Evolutionary conservation across 176 grass and related monocot species (phyloP).

Genomic region (Aegilops bicornis): DNA sequence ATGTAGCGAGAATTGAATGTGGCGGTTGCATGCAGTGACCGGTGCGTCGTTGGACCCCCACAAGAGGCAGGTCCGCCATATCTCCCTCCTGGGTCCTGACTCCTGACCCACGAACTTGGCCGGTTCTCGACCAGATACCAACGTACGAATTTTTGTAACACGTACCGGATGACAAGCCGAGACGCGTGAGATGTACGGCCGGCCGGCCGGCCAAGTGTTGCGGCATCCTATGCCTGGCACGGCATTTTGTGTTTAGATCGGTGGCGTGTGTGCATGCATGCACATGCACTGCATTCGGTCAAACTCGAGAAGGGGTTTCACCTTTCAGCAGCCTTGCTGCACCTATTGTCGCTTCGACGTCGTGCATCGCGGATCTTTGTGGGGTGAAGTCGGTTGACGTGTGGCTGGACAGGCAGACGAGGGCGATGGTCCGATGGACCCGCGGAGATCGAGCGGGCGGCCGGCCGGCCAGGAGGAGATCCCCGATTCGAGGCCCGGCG

Average conservation of each 20-base stretch:
- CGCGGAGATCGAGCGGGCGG: background rate
- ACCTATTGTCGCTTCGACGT: background rate
- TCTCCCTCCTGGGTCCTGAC: background rate
- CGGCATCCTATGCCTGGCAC: background rate
- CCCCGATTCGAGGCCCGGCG: background rate
- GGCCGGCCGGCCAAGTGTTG: background rate
- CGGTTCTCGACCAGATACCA: background rate
- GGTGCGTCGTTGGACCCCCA: background rate
- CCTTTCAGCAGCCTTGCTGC: background rate
- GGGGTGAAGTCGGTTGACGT: background rate
- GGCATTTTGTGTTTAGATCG: background rate
- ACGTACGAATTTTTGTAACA: background rate
- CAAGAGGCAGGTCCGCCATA: background rate
- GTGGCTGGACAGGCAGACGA: background rate
- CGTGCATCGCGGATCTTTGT: background rate
- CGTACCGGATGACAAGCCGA: background rate
- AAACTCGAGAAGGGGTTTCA: background rate
- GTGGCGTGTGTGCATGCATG: background rate
- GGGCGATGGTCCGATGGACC: background rate
- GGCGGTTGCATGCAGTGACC: constrained; percentile 21
- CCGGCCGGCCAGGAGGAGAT: constrained; percentile 10
- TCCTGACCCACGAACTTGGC: background rate
- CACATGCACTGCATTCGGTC: background rate
- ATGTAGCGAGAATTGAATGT: constrained; percentile 3
- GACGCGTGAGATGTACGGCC: background rate